Evolutionary conservation across 805 yeast genomes (phyloP), one percentile per base, ranked within the genome.

Genomic region (Yarrowia porcina): DNA sequence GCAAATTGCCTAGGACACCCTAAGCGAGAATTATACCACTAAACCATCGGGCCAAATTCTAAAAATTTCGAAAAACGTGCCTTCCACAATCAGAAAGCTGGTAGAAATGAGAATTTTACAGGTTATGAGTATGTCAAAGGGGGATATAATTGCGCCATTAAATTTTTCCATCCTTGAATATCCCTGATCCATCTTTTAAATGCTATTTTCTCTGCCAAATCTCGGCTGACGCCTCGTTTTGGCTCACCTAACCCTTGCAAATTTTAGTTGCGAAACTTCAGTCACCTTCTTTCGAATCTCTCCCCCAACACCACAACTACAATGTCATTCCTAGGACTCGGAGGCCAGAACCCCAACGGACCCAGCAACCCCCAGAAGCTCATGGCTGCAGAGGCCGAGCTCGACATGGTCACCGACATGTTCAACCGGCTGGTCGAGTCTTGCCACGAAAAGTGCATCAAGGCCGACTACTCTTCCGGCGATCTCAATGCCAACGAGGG

Each of bases 371-470:
- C 67, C 42, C 63, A 68, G 50, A 76, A 76, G 72, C 65, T 76
- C 65, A 75, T 75, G 54, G 96, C 96, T 68, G 99, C 99, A 60
- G 98, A 93, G 78, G 89, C 97, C 64, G 99, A 93, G 77, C 82
- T 93, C 68, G 99, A 93, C 75, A 88, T 94, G 86, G 97, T 93
- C 69, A 92, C 97, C 39, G 97, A 94, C 69, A 91, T 93, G 97
- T 93, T 93, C 84, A 93, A 93, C 83, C 70, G 86, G 71, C 80
- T 92, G 71, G 96, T 91, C 23, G 92, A 87, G 71, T 87, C 90
- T 69, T 92, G 98, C 75, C 94, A 92, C 76, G 75, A 78, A 69
- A 92, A 92, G 78, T 92, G 98, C 79, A 88, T 91, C 73, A 65
- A 64, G 60, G 45, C 69, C 72, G 70, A 78, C 60, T 92, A 91